Evolutionary conservation across 148 eudicot species (phyloP).

Genomic region (Polygonum maritimum): DNA sequence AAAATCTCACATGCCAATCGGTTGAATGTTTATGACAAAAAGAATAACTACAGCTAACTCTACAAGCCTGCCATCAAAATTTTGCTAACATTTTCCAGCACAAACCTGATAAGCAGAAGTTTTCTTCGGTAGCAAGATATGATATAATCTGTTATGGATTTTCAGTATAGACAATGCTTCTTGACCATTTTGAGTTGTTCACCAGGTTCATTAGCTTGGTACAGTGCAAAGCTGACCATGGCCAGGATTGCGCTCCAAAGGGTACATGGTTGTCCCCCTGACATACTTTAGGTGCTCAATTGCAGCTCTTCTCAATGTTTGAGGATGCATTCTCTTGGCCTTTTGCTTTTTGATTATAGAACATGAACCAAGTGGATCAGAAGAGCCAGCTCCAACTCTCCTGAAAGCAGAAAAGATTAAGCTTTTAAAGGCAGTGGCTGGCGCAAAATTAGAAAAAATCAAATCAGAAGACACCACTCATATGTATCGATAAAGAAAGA

Average conservation of each 20-base stretch:
- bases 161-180: not conserved
- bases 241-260: conserved; percentile 72
- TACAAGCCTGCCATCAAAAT: not conserved
- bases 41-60: not conserved
- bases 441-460: not conserved
- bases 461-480: not conserved
- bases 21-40: not conserved
- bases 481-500: not conserved
- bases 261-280: conserved; percentile 67
- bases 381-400: conserved; percentile 85
- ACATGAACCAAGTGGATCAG: conserved; percentile 56
- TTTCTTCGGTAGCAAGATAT: not conserved
- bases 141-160: not conserved
- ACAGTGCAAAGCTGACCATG: conserved; percentile 76
- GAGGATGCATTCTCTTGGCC: conserved; percentile 20
- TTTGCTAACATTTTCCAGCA: not conserved
- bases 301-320: conserved; percentile 46
- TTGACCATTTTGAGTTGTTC: not conserved
- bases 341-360: conserved; percentile 51
- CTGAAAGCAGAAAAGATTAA: conserved; percentile 22
- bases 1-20: not conserved
- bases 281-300: conserved; percentile 64
- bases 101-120: not conserved
- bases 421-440: not conserved
- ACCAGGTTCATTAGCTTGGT: conserved; percentile 26